Base-by-base conservation (phyloP, 169 alveolate species). In the Plasmodium blacklocki region DNA sequence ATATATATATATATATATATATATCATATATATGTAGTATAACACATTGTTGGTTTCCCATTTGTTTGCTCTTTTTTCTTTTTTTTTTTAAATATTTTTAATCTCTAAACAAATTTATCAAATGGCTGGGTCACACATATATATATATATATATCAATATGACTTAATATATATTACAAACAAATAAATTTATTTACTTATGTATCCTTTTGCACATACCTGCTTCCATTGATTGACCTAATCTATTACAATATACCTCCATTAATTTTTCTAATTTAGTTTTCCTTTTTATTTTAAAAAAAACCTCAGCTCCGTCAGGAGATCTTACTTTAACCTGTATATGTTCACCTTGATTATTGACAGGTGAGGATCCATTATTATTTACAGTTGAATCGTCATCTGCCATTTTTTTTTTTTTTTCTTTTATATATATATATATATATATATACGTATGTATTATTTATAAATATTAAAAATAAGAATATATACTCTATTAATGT, bases 181-280 rank as follows among this genome's bases (percentile, higher is more conserved):
- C 2, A 52, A 11, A 52, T 52, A 52, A 0, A 52, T 52, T 52
- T 52, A 14, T 12, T n/a, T 50, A 0, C 59, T 50, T 14, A 8
- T 52, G 7, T 52, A 3, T 52, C 11, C 11, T 52, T 11, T 12
- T 52, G n/a, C 11, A 14, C 18, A 18, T 47, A 93, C 96, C 96
- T 43, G 97, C 96, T 50, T 95, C 96, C 59, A 93, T 95, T 54
- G 95, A 93, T 89, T 96, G 98, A 6, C 99, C 99, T 45, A 98
- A 96, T 76, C 99, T 95, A 74, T 92, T 95, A 94, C 99, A 98
- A 91, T 98, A 98, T 26, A 99, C 98, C 88, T 97, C 98, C 99
- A 98, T 98, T 70, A 98, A 96, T 88, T 98, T 98, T 91, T 98
- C 99, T 63, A 98, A 94, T 75, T 97, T 95, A 23, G 99, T 97